phyloP scores from a whole-genome alignment of 179 eudicot genomes.

The Silene vulgaris region DNA sequence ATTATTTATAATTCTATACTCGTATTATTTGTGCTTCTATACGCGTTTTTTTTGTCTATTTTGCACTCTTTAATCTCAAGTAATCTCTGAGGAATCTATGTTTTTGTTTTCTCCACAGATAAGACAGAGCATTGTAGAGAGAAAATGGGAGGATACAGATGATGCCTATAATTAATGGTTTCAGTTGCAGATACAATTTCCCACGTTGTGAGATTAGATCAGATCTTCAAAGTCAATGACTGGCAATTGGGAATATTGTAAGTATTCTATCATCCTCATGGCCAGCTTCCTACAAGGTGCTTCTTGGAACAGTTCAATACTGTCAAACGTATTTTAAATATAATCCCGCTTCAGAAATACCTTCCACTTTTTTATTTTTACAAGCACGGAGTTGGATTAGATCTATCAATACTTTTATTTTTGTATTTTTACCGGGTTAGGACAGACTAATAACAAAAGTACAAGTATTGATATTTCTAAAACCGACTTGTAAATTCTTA shows the following conservation, averaged over 20 bases:
- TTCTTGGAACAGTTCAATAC: background rate
- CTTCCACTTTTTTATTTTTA: background rate
- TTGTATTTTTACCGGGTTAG: too few species aligned
- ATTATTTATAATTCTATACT: background rate
- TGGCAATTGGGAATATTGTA: slow-evolving; percentile 2
- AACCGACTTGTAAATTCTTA: too few species aligned
- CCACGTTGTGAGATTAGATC: background rate
- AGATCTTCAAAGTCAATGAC: background rate
- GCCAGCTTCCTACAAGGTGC: background rate
- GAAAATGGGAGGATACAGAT: background rate
- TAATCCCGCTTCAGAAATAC: background rate
- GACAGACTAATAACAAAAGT: too few species aligned
- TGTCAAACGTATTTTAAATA: background rate
- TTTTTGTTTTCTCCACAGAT: background rate
- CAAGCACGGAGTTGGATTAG: background rate
- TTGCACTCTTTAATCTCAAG: background rate
- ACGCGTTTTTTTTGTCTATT: background rate
- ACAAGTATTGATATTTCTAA: too few species aligned
- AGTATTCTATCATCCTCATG: background rate
- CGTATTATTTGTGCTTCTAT: too few species aligned
- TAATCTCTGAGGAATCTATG: background rate
- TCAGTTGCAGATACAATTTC: background rate
- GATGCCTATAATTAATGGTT: too few species aligned
- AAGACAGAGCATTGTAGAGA: background rate
- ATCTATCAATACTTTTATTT: background rate